Evolutionary conservation across 768 basidiomycete genomes (phyloP).

Genomic region (Leccinum fibrillosum): DNA sequence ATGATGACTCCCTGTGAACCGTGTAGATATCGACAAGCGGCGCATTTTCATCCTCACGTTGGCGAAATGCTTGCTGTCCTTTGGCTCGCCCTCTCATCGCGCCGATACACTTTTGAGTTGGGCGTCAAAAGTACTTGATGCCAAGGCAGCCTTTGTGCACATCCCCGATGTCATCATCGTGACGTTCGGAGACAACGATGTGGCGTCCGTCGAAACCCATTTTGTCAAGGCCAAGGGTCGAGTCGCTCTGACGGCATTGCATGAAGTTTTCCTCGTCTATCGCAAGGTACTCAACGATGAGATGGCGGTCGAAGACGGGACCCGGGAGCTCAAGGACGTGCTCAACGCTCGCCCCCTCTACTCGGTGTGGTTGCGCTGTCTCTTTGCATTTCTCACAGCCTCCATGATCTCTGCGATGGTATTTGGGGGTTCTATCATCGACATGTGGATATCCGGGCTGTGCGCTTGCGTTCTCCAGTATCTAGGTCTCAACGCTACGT

Average conservation of each 20-base stretch:
- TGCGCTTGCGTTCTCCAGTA: constrained; percentile 73
- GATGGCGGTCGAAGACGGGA: constrained; percentile 71
- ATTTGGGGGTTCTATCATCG: constrained; percentile 77
- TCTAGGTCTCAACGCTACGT: constrained; percentile 76
- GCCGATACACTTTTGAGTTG: constrained; percentile 85
- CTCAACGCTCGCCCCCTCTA: constrained; percentile 68
- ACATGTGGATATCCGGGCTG: constrained; percentile 77
- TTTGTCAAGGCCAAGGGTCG: constrained; percentile 82
- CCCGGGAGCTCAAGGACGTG: constrained; percentile 59
- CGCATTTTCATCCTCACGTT: constrained; percentile 80
- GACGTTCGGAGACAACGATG: constrained; percentile 75
- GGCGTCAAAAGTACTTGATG: constrained; percentile 73
- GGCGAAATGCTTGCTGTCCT: constrained; percentile 84
- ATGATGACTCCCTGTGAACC: constrained; percentile 3
- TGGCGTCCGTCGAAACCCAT: constrained; percentile 71
- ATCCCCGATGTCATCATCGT: constrained; percentile 76
- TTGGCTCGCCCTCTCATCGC: constrained; percentile 92
- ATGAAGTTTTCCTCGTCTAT: constrained; percentile 81
- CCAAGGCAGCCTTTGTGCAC: constrained; percentile 83
- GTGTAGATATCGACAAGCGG: constrained; percentile 44
- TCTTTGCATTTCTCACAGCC: constrained; percentile 73
- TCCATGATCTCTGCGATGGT: constrained; percentile 80
- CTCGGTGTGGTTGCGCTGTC: constrained; percentile 60
- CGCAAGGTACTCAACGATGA: constrained; percentile 83
- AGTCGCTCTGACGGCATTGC: constrained; percentile 78